These are phyloP conservation scores for Dispira parvispora DNA, from an alignment of 192 early-diverging fungal genomes.

Conservation along the genomic window DNA sequence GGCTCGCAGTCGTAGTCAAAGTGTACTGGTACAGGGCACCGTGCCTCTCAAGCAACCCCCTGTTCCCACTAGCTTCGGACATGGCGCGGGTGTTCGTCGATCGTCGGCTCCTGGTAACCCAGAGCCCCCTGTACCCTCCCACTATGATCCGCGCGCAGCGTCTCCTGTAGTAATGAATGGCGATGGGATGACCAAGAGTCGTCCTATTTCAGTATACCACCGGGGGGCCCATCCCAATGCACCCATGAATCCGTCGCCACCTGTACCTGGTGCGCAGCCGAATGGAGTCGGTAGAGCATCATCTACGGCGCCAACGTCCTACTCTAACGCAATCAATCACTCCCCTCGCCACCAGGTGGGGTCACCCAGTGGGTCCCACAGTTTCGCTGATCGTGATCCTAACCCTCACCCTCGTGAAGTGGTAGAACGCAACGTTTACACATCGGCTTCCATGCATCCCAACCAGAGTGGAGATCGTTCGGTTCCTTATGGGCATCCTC, in stretches of 20 bases:
- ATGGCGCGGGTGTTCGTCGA: not conserved
- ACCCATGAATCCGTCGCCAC: not conserved
- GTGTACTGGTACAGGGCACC: not conserved
- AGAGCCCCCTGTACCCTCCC: not conserved
- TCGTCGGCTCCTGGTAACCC: slow-evolving; percentile 7
- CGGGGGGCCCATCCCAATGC: not conserved
- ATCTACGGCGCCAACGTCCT: too few species aligned
- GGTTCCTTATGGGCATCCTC: too few species aligned
- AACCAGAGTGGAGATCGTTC: too few species aligned
- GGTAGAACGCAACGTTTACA: too few species aligned
- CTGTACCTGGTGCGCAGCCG: not conserved
- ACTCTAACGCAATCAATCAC: too few species aligned
- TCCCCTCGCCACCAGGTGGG: too few species aligned
- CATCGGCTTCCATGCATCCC: too few species aligned
- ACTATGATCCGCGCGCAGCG: too few species aligned
- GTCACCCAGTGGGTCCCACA: too few species aligned
- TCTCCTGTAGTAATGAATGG: too few species aligned
- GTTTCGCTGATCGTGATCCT: too few species aligned
- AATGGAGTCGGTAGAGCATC: not conserved
- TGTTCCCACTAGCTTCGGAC: not conserved
- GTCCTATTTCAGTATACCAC: slow-evolving; percentile 9
- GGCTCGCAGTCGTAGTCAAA: slow-evolving; percentile 4
- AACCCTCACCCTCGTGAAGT: too few species aligned
- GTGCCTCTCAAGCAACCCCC: not conserved
- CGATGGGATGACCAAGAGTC: not conserved